These are phyloP conservation scores for Teratosphaeria pseudoeucalypti DNA, from an alignment of 2,329 filamentous ascomycete genomes.

Conservation along the genomic window DNA sequence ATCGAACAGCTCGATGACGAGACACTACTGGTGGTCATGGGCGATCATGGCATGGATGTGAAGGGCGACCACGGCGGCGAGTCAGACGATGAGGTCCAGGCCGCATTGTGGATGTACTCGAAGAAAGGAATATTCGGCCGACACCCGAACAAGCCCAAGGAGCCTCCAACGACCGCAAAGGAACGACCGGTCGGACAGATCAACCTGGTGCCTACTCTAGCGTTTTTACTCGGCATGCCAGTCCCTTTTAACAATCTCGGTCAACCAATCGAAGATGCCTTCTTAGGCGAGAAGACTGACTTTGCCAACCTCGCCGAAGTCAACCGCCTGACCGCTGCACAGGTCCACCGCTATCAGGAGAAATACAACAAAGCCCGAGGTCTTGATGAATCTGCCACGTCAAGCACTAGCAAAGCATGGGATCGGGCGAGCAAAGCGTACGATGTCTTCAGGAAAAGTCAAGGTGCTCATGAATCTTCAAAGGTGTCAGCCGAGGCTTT, in stretches of 20 bases:
- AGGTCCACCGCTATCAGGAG: constrained; percentile 79
- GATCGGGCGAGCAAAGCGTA: constrained; percentile 45
- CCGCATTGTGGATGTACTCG: constrained; percentile 97
- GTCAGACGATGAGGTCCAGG: constrained; percentile 89
- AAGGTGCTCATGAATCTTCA: neutral
- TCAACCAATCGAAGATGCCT: constrained; percentile 86
- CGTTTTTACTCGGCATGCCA: constrained; percentile 77
- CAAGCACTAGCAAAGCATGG: constrained; percentile 46
- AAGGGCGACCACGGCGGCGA: constrained; percentile 99
- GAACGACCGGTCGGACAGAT: constrained; percentile 71
- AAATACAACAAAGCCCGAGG: constrained; percentile 69
- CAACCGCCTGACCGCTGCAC: constrained; percentile 66
- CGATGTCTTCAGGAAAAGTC: constrained; percentile 8
- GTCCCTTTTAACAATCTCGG: constrained; percentile 96
- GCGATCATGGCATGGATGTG: constrained; percentile 96
- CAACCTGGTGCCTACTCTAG: constrained; percentile 85
- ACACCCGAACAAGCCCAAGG: constrained; percentile 42
- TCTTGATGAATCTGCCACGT: constrained; percentile 49
- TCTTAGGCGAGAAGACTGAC: constrained; percentile 56
- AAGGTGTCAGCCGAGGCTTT: constrained; percentile 46
- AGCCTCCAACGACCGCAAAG: constrained; percentile 62
- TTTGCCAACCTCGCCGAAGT: constrained; percentile 71
- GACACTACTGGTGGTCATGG: constrained; percentile 89
- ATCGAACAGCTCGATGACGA: constrained; percentile 66
- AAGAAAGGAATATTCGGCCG: constrained; percentile 77